A percentile compares a stretch with the other conserved stretches of the same genome.
Conservation (phyloP, 2,329 filamentous ascomycete species). For the Eutypa lata region DNA sequence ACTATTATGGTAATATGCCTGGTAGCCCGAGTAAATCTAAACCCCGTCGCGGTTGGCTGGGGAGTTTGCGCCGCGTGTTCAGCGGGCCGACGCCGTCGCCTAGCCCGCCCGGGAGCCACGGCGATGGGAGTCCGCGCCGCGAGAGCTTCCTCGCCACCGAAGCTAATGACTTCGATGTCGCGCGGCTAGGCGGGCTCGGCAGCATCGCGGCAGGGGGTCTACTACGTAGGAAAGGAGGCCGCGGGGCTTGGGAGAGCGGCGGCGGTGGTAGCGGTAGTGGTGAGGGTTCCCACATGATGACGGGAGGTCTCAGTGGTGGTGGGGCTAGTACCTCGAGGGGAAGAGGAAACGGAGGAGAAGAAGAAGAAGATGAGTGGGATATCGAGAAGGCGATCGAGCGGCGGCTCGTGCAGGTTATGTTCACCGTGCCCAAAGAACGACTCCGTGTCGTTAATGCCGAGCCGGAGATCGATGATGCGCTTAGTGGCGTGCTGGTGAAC, state of each 20-base stretch:
- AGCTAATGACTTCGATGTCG: conserved; percentile 41
- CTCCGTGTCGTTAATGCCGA: conserved; percentile 87
- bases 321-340: neutral
- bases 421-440: conserved; percentile 85
- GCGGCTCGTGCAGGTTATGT: conserved; percentile 78
- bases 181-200: conserved; percentile 39
- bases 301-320: neutral
- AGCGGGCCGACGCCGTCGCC: conserved; percentile 38
- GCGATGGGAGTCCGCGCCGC: conserved; percentile 25
- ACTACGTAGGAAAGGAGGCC: conserved; percentile 52
- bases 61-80: conserved; percentile 64
- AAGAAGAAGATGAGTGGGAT: conserved; percentile 67
- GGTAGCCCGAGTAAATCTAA: conserved; percentile 58
- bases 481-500: conserved; percentile 41
- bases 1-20: conserved; percentile 24
- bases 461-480: conserved; percentile 41
- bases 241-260: conserved; percentile 49
- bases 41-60: conserved; percentile 57
- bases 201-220: conserved; percentile 43
- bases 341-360: conserved; percentile 2
- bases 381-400: conserved; percentile 70
- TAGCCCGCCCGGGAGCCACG: conserved; percentile 19
- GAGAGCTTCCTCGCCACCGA: conserved; percentile 26
- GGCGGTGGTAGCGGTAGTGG: conserved; percentile 17
- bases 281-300: conserved; percentile 28